phyloP scores from a whole-genome alignment of 208 protist species.

The Strigomonas galati region DNA sequence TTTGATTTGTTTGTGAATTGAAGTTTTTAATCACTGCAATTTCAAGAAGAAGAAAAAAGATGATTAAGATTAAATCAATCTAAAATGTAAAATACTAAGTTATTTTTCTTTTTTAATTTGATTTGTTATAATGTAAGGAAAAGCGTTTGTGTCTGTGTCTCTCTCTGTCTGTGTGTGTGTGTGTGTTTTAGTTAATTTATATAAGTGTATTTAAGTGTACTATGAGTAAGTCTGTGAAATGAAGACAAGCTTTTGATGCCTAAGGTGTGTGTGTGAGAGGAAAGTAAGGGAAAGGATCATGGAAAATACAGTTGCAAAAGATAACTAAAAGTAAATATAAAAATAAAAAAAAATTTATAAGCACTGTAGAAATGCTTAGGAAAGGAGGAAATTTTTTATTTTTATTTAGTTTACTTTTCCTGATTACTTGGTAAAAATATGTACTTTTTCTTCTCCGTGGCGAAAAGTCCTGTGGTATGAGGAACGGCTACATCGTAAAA shows the following conservation, averaged over 20 bases:
- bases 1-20: background rate
- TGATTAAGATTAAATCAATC: background rate
- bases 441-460: background rate
- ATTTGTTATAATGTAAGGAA: no score
- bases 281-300: no score
- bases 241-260: no score
- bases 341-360: background rate
- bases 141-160: no score
- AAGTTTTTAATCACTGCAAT: background rate
- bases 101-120: no score
- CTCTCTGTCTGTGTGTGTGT: no score
- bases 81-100: no score
- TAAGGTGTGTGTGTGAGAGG: no score
- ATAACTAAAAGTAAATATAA: background rate
- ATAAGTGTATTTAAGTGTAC: no score
- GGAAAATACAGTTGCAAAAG: background rate
- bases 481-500: background rate
- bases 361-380: background rate
- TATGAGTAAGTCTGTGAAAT: no score
- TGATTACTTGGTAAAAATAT: background rate
- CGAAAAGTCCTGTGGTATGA: background rate
- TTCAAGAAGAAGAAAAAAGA: slow-evolving; percentile 20
- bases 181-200: no score
- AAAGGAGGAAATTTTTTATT: background rate
- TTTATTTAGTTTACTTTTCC: no score